phyloP scores from a whole-genome alignment of 177 flowering plant genomes.

The Telopea speciosissima region DNA sequence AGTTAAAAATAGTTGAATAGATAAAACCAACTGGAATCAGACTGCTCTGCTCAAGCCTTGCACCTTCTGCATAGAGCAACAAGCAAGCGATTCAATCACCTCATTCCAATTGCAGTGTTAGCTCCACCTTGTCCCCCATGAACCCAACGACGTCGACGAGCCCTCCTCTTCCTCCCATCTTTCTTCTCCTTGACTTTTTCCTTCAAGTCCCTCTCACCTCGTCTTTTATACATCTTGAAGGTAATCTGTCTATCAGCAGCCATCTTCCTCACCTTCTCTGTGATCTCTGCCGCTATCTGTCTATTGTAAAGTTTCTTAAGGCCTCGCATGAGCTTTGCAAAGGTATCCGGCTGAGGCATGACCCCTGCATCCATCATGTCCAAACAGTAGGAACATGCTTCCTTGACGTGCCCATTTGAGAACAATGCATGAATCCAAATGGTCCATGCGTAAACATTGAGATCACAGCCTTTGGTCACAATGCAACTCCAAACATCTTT shows the following conservation, averaged over 20 bases:
- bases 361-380: constrained; percentile 86
- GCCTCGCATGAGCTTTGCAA: constrained; percentile 88
- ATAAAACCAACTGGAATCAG: background rate
- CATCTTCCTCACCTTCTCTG: constrained; percentile 77
- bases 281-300: constrained; percentile 74
- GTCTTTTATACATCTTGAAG: constrained; percentile 86
- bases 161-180: constrained; percentile 33
- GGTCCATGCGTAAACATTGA: constrained; percentile 85
- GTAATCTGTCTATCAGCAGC: constrained; percentile 60
- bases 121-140: constrained; percentile 1
- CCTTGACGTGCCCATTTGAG: constrained; percentile 72
- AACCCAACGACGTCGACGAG: constrained; percentile 19
- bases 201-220: constrained; percentile 73
- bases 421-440: constrained; percentile 92
- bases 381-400: constrained; percentile 84
- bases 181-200: constrained; percentile 53
- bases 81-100: background rate
- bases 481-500: constrained; percentile 78
- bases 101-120: background rate
- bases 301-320: constrained; percentile 68
- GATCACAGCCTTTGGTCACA: constrained; percentile 53
- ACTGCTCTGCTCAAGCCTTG: background rate
- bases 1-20: background rate
- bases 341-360: constrained; percentile 91
- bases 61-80: background rate